Percentiles rank a stretch among this genome's conserved stretches.
Conservation (phyloP, 768 basidiomycete genomes). For the Kondoa subrosea region DNA sequence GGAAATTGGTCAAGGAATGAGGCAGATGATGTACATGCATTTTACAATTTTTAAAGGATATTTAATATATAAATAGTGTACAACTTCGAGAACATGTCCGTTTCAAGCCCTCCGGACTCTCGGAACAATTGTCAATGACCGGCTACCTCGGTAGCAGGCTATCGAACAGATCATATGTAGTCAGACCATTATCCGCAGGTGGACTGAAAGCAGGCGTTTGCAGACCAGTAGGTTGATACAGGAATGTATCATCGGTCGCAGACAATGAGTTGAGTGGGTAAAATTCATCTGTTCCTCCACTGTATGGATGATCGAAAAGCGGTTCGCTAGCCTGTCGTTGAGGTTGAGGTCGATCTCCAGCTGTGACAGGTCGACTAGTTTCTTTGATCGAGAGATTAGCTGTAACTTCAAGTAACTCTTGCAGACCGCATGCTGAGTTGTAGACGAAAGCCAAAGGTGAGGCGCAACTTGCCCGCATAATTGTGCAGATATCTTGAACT, state of each 20-base stretch:
- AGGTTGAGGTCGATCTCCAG: neutral
- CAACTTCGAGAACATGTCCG: neutral
- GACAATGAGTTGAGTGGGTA: neutral
- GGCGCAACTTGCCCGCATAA: neutral
- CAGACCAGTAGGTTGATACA: neutral
- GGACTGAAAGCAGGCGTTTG: neutral
- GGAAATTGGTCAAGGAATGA: conserved; percentile 38
- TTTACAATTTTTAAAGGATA: neutral
- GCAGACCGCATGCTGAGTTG: neutral
- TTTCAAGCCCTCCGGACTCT: neutral
- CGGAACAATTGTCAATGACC: neutral
- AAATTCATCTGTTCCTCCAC: neutral
- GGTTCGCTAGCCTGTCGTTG: neutral
- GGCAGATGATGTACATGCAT: neutral
- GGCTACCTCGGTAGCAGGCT: neutral
- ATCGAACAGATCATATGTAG: neutral
- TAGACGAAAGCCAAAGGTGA: neutral
- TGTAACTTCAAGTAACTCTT: neutral
- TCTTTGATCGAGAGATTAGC: neutral
- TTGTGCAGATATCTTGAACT: neutral
- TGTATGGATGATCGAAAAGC: neutral
- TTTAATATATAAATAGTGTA: neutral
- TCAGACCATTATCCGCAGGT: neutral
- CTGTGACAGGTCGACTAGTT: neutral
- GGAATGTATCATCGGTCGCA: neutral